phyloP scores from a whole-genome alignment of 2,329 filamentous ascomycete species.

The Elsinoe fawcettii region DNA sequence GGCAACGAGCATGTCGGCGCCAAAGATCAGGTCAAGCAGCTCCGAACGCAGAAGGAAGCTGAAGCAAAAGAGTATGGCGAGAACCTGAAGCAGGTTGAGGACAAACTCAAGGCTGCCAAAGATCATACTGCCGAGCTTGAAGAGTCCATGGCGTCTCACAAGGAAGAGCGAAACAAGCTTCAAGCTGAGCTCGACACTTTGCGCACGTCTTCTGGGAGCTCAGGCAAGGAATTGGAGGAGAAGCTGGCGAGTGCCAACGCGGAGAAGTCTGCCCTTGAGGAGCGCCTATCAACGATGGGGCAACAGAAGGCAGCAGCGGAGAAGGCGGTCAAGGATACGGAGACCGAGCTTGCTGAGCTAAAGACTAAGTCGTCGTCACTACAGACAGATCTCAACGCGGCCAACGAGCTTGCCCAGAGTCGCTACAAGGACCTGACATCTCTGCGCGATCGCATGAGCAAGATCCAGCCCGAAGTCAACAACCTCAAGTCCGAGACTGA shows the following conservation, averaged over 20 bases:
- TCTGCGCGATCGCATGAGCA: slow-evolving; percentile 69
- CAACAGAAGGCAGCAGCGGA: slow-evolving; percentile 55
- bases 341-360: slow-evolving; percentile 61
- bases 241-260: slow-evolving; percentile 45
- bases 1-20: slow-evolving; percentile 78
- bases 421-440: slow-evolving; percentile 84
- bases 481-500: slow-evolving; percentile 68
- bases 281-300: slow-evolving; percentile 60
- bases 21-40: slow-evolving; percentile 64
- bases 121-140: slow-evolving; percentile 51
- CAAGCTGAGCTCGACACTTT: slow-evolving; percentile 17
- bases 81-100: slow-evolving; percentile 24
- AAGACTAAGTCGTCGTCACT: slow-evolving; percentile 61
- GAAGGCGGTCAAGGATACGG: slow-evolving; percentile 49
- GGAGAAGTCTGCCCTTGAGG: slow-evolving; percentile 50
- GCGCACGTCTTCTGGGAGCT: slow-evolving; percentile 17
- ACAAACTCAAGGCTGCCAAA: slow-evolving; percentile 44
- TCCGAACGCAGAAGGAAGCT: slow-evolving; percentile 54
- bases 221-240: slow-evolving; percentile 54
- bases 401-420: slow-evolving; percentile 76
- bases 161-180: slow-evolving; percentile 16
- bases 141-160: slow-evolving; percentile 22
- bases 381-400: slow-evolving; percentile 75
- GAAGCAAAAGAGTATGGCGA: slow-evolving; percentile 25
- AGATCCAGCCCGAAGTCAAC: slow-evolving; percentile 78